Base-by-base conservation (phyloP, 257 asterid genomes). In the Galeopsis tetrahit region DNA sequence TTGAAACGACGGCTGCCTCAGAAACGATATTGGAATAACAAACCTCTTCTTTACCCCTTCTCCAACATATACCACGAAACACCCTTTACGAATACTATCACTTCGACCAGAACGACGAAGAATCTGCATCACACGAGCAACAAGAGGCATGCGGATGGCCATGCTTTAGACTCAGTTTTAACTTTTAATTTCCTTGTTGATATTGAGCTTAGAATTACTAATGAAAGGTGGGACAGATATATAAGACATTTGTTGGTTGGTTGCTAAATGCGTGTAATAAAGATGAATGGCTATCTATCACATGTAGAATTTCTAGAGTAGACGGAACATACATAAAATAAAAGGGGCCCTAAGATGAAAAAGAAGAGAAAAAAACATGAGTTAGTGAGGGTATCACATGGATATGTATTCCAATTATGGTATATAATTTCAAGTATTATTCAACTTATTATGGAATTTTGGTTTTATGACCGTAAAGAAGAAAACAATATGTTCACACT, bases 1-100 rank as follows among this genome's bases (percentile, higher is more conserved):
- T 68, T 83, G 87, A 60, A 83, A 83, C 10, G 61, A 66, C 61
- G 82, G 64, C 5, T 83, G 68, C 57, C 80, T 80, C 75, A 83
- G 52, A 65, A 77, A 71, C 2, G 69, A 34, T 5, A 71, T 46
- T 6, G 76, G 62, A 60, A 71, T 44, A 0, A 71, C 62, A 35
- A 71, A 71, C 0, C 61, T 35, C 15, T 40, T 69, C 57, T 57
- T 69, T 31, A 21, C 56, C 9, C 32, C n/a, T 11, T 56, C 74
- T 0, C 56, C 70, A 28, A 46, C 43, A 10, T 66, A 66, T 1
- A 66, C 42, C n/a, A 32, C 59, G 15, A 64, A 42, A 64, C 32
- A 38, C 5, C 70, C 70, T 13, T 44, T 66, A 21, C 28, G 28
- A 21, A 21, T 21, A 21, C 28, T 21, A 21, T 21, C 28, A 21